Evolutionary conservation across 1,284 basidiomycete genomes (phyloP).

Genomic region (Puccinia triticina): DNA sequence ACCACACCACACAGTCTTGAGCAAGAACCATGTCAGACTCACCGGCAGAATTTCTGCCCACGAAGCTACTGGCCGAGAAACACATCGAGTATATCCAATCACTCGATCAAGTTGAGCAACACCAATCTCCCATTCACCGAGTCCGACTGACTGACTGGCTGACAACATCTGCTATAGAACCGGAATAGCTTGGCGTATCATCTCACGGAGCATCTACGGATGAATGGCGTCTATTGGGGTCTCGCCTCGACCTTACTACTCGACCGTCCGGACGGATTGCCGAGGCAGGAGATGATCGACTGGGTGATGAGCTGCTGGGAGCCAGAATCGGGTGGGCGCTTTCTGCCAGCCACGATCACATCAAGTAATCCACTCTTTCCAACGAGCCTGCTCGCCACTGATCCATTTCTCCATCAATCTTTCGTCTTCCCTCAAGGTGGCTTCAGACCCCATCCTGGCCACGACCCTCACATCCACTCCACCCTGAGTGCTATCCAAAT

Average conservation of each 20-base stretch:
- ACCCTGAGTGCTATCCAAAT: constrained; percentile 90
- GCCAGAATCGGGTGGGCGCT: constrained; percentile 66
- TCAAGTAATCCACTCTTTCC: background rate
- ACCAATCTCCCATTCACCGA: too few species aligned
- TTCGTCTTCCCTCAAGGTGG: constrained; percentile 62
- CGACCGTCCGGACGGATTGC: constrained; percentile 74
- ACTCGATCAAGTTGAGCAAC: constrained; percentile 67
- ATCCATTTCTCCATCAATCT: background rate
- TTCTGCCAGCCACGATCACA: background rate
- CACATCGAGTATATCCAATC: constrained; percentile 76
- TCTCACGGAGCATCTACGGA: constrained; percentile 85
- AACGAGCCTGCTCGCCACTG: background rate
- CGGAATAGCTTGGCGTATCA: constrained; percentile 88
- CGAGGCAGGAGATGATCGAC: constrained; percentile 78
- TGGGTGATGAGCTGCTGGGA: constrained; percentile 93
- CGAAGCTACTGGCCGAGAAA: constrained; percentile 62
- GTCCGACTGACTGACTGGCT: background rate
- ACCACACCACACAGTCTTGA: too few species aligned
- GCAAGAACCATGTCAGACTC: too few species aligned
- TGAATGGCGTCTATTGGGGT: constrained; percentile 98
- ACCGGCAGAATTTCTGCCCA: too few species aligned
- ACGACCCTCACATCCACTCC: constrained; percentile 85
- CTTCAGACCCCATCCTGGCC: constrained; percentile 87
- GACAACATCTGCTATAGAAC: constrained; percentile 64
- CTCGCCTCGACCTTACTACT: constrained; percentile 82